Evolutionary conservation across 331 rosid species (phyloP).

Genomic region (Cydonia oblonga): DNA sequence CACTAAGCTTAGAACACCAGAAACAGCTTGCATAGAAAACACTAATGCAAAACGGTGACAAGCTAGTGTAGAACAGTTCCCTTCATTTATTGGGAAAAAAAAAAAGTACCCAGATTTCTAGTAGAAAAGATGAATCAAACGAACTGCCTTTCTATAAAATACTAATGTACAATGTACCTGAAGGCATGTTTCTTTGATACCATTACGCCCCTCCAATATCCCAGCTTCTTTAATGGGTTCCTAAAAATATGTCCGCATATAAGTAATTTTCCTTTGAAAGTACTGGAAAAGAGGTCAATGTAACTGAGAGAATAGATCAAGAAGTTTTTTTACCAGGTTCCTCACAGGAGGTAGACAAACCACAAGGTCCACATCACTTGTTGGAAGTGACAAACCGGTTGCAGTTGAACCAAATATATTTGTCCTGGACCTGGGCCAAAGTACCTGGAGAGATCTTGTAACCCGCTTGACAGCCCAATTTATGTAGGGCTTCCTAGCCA

Average conservation of each 20-base stretch:
- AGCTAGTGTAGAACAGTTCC: background rate
- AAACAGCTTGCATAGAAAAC: background rate
- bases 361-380: constrained; percentile 99
- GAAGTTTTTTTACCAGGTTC: constrained; percentile 55
- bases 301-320: constrained; percentile 5
- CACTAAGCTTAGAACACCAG: background rate
- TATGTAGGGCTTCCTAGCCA: constrained; percentile 78
- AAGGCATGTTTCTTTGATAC: constrained; percentile 97
- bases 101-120: background rate
- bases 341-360: constrained; percentile 97
- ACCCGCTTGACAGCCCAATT: constrained; percentile 99
- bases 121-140: background rate
- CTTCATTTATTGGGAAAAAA: background rate
- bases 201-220: constrained; percentile 97
- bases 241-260: constrained; percentile 28
- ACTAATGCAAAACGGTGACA: background rate
- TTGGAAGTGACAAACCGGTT: constrained; percentile 89
- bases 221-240: constrained; percentile 99
- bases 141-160: background rate
- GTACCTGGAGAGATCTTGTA: constrained; percentile 83
- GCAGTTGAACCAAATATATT: constrained; percentile 90
- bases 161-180: constrained; percentile 48
- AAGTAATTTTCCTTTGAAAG: background rate
- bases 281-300: background rate
- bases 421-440: constrained; percentile 98